A percentile compares a stretch with the other conserved stretches of the same genome.
Conservation (phyloP, 2,329 filamentous ascomycete genomes). For the Cladosporium sp. region DNA sequence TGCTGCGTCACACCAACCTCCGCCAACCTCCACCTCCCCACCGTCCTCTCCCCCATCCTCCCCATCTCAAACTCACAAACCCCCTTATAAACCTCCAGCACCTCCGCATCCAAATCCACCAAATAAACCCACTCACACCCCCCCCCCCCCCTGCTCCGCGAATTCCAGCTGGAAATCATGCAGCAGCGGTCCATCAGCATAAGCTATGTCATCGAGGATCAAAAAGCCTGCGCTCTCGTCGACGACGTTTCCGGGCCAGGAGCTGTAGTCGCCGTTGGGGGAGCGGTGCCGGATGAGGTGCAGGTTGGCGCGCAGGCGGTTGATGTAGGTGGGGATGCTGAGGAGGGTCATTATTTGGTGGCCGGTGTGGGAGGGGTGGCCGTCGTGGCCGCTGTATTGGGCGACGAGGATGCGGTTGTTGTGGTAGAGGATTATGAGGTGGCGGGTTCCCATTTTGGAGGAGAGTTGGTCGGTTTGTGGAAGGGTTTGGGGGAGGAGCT, state of each 20-base stretch:
- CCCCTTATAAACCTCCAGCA: conserved; percentile 20
- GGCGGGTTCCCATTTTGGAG: conserved; percentile 23
- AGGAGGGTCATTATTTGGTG: conserved; percentile 28
- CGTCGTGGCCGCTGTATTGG: conserved; percentile 35
- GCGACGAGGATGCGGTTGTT: conserved; percentile 26
- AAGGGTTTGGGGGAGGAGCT: too few relatives aligned
- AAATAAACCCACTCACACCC: conserved; percentile 34
- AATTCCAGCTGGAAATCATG: conserved; percentile 24
- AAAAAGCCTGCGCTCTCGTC: not conserved
- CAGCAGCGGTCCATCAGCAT: not conserved
- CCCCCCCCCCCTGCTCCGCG: conserved; percentile 22
- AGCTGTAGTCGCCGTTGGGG: not conserved
- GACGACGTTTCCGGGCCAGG: not conserved
- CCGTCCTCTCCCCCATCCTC: not conserved
- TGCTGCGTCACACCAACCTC: not conserved
- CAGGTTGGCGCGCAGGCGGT: conserved; percentile 23
- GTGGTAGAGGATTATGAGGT: conserved; percentile 27
- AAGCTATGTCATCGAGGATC: not conserved
- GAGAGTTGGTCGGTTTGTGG: too few relatives aligned
- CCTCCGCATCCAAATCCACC: conserved; percentile 28
- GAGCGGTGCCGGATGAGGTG: not conserved
- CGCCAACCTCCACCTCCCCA: not conserved
- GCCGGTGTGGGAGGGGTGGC: conserved; percentile 28
- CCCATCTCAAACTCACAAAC: not conserved
- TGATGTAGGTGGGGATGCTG: conserved; percentile 25